Percentiles rank a stretch among this genome's conserved stretches.
Evolutionary conservation across 2,329 filamentous ascomycete genomes (phyloP).

Genomic region (Aspergillus sp.): DNA sequence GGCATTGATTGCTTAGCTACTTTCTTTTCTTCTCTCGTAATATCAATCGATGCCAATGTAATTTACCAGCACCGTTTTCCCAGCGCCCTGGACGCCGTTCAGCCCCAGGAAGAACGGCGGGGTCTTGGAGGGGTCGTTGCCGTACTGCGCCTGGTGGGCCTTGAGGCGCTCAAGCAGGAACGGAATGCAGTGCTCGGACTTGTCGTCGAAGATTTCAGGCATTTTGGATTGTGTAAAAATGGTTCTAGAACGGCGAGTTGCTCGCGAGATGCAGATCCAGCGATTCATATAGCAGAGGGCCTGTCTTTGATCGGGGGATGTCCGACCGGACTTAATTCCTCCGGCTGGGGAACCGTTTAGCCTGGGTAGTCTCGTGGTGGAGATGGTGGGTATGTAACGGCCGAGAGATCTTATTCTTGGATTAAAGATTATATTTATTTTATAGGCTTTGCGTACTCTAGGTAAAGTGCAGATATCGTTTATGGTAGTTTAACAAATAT

Average conservation of each 20-base stretch:
- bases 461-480: neutral
- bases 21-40: neutral
- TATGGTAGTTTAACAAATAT: neutral
- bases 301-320: neutral
- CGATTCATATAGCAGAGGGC: neutral
- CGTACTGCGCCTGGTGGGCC: conserved; percentile 47
- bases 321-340: conserved; percentile 8
- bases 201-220: conserved; percentile 68
- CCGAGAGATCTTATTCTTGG: too few relatives aligned
- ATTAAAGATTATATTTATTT: neutral
- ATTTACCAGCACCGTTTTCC: conserved; percentile 81
- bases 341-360: neutral
- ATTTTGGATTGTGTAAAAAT: conserved; percentile 30
- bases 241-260: neutral
- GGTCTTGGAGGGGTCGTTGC: conserved; percentile 31
- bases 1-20: neutral
- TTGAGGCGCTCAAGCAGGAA: conserved; percentile 68
- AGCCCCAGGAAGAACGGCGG: conserved; percentile 82
- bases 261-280: neutral
- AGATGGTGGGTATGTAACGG: too few relatives aligned
- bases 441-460: neutral
- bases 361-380: neutral
- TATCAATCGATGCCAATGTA: too few relatives aligned
- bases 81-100: conserved; percentile 87
- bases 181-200: conserved; percentile 72